phyloP scores from a whole-genome alignment of 169 alveolate species.

The Plasmodium falciparum region DNA sequence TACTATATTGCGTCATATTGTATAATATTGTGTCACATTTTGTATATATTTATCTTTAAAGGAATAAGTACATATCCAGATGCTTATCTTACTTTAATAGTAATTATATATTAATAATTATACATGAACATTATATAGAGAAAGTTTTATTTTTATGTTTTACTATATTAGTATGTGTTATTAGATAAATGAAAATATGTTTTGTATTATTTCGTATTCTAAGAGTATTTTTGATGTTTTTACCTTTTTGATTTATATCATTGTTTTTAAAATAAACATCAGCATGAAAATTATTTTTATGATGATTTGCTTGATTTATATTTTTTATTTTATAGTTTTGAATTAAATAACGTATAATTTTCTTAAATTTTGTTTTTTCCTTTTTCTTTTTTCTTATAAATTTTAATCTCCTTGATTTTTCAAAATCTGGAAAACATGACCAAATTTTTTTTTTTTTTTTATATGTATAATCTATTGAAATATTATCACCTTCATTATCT shows the following conservation, averaged over 20 bases:
- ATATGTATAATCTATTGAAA: not conserved
- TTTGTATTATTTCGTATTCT: not conserved
- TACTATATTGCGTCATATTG: too few species aligned
- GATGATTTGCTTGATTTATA: not conserved
- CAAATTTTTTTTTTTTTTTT: constrained; percentile 11
- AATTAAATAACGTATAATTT: constrained; percentile 1
- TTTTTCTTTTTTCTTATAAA: constrained; percentile 3
- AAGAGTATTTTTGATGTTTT: not conserved
- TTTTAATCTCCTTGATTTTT: not conserved
- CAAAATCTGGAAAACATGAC: constrained; percentile 21
- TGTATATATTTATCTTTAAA: too few species aligned
- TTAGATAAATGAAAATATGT: not conserved
- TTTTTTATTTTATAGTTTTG: not conserved
- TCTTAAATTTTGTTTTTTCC: not conserved
- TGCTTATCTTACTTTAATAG: too few species aligned
- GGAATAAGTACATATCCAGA: too few species aligned
- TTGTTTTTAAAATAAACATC: not conserved
- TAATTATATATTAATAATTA: too few species aligned
- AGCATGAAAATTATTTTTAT: not conserved
- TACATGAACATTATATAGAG: not conserved
- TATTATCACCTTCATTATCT: not conserved
- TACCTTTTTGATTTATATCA: not conserved
- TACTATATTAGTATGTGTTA: not conserved
- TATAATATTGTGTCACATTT: too few species aligned
- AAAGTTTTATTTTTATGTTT: not conserved